Base-by-base conservation (phyloP, 2,329 filamentous ascomycete species). In the Pseudohalonectria lignicola region DNA sequence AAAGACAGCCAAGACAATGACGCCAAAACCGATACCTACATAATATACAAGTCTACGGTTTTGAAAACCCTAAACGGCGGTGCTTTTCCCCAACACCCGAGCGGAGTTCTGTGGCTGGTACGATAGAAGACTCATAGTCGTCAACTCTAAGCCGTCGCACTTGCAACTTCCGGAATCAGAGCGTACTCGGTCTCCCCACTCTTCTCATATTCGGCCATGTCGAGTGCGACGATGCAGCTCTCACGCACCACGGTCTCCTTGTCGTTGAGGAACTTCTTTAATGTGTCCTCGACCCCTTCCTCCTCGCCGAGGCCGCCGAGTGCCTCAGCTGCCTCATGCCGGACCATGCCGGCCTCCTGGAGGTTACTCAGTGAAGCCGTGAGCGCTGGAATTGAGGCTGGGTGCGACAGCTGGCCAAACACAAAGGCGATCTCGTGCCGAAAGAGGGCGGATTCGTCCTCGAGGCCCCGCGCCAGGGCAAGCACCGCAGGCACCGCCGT, bases 371-470 rank as follows among this genome's bases (percentile, higher is more conserved):
- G 68, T 1, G 84, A 79, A 37, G 75, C 76, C 13, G 82, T 82
- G 41, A 98, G 74, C 42, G 86, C 86, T 4, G 92, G 88, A 48
- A 98, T 95, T 1, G 87, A 94, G n/a, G 90, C 90, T 2, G 92
- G 92, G 55, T 98, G 92, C 39, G 84, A 87, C 37, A 98, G 71
- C 60, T 98, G 92, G 39, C 92, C 92, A 50, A 98, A 98, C 12
- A 98, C 92, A 57, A 98, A 98, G 12, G 92, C 92, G 47, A 98
- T 87, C 58, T 98, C 92, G 64, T 98, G 92, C 48, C 92, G 81
- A 72, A 98, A 96, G 7, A 98, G 76, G 5, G 88, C 88, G 35
- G 88, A 95, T 15, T 79, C 70, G 57, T 98, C 92, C 23, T 70
- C 69, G 50, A 98, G 79, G 13, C 92, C 92, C 54, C 79, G 81